These are phyloP conservation scores for Chamaecrista fasciculata DNA, from an alignment of 306 rosid genomes.

Conservation along the genomic window DNA sequence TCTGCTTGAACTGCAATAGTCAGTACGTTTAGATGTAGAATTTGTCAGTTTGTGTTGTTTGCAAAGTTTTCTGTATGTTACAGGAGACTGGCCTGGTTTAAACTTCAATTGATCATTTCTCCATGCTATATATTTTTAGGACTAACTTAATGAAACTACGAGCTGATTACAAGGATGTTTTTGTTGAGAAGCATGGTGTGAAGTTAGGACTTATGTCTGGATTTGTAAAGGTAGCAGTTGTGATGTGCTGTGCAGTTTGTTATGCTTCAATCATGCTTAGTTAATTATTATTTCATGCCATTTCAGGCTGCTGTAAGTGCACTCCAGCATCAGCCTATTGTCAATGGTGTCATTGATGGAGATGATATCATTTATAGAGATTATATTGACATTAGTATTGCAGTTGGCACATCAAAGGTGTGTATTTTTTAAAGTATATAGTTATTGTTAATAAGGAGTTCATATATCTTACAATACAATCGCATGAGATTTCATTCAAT, in stretches of 20 bases:
- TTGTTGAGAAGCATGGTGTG: slow-evolving; percentile 60
- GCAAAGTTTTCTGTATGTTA: background rate
- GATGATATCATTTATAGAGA: slow-evolving; percentile 66
- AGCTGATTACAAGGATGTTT: slow-evolving; percentile 60
- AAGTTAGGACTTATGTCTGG: slow-evolving; percentile 68
- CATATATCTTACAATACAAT: background rate
- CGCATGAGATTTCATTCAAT: background rate
- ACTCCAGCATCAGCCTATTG: slow-evolving; percentile 53
- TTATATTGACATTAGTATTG: slow-evolving; percentile 63
- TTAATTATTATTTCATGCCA: background rate
- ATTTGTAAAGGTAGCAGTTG: slow-evolving; percentile 45
- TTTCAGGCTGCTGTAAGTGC: slow-evolving; percentile 67
- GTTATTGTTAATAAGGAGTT: background rate
- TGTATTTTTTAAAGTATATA: background rate
- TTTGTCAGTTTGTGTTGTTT: background rate
- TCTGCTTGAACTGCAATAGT: background rate
- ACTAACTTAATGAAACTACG: slow-evolving; percentile 65
- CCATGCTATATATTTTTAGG: slow-evolving; percentile 38
- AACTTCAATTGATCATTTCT: background rate
- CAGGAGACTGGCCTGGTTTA: background rate
- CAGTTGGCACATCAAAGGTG: slow-evolving; percentile 67
- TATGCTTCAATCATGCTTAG: background rate
- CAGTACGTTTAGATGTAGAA: background rate
- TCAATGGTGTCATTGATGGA: slow-evolving; percentile 68
- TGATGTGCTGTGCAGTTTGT: slow-evolving; percentile 1